Base-by-base conservation (phyloP, 2,329 filamentous ascomycete genomes). In the Arthroderma sp. region DNA sequence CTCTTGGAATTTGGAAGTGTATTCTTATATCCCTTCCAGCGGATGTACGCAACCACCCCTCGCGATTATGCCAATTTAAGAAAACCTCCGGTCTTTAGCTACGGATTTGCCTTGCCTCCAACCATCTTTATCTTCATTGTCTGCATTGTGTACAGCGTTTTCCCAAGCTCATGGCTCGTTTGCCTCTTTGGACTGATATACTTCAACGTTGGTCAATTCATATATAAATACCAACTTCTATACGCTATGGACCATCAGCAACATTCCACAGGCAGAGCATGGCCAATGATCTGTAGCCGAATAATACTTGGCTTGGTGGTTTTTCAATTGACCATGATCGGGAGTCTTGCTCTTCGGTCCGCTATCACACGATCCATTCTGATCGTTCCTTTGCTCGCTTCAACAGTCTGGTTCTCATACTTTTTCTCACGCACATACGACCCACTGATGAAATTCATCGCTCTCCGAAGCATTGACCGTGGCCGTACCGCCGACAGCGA, bases 171-270 rank as follows among this genome's bases (percentile, higher is more conserved):
- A 0, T 94, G 85, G 74, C 78, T 87, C 56, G 86, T 97, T 11
- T 81, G 95, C 15, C 77, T 91, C 8, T 84, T 91, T 53, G 93
- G 76, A 2, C 75, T 91, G 53, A 76, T 88, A 11, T 98, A 75
- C 57, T 76, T 77, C 60, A 60, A 54, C 19, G 80, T 95, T 13
- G 90, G 90, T 19, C 87, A 88, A 69, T 91, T 91, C 67, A 87
- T 88, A 33, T 94, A 95, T 80, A 96, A 96, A 70, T 98, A 98
- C 73, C 94, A 98, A 75, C 78, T 98, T 3, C 79, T 98, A 3
- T 98, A 98, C 70, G 90, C 93, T 33, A 98, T 98, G 93, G 91
- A 97, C 66, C 91, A 97, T 69, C 87, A 89, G 52, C 89, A 94
- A 67, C 90, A 95, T 68, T 89, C 90, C 15, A 97, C 91, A 0